phyloP scores from a whole-genome alignment of 148 eudicot genomes.

The Rhododendron vialii region DNA sequence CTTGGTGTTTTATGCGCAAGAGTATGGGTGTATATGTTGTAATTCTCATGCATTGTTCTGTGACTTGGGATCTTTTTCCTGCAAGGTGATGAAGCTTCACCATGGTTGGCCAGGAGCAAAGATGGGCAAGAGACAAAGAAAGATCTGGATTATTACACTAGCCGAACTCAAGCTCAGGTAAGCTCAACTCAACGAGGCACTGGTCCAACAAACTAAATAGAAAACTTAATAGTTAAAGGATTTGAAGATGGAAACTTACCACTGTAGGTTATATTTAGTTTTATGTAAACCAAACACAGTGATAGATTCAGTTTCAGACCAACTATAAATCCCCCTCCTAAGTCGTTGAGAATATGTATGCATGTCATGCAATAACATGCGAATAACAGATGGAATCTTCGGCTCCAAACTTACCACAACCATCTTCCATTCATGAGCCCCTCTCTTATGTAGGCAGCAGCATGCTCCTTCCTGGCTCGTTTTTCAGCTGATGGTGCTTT shows the following conservation, averaged over 20 bases:
- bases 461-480: constrained; percentile 65
- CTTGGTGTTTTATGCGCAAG: neutral
- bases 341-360: neutral
- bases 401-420: constrained; percentile 57
- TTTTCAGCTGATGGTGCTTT: constrained; percentile 52
- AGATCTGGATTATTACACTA: neutral
- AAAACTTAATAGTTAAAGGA: neutral
- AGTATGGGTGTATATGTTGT: neutral
- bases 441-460: constrained; percentile 51
- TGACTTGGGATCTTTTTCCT: neutral
- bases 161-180: neutral
- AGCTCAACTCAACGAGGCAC: neutral
- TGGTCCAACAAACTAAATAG: neutral
- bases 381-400: neutral
- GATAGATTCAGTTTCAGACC: neutral
- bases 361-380: neutral
- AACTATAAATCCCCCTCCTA: neutral
- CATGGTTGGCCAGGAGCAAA: neutral
- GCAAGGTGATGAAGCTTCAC: neutral
- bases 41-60: neutral
- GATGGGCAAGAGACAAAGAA: neutral
- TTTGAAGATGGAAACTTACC: neutral
- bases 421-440: constrained; percentile 65
- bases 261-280: neutral
- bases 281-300: neutral